Conservation (phyloP, 2,329 filamentous ascomycete species). For the Scortechinia acanthostroma region DNA sequence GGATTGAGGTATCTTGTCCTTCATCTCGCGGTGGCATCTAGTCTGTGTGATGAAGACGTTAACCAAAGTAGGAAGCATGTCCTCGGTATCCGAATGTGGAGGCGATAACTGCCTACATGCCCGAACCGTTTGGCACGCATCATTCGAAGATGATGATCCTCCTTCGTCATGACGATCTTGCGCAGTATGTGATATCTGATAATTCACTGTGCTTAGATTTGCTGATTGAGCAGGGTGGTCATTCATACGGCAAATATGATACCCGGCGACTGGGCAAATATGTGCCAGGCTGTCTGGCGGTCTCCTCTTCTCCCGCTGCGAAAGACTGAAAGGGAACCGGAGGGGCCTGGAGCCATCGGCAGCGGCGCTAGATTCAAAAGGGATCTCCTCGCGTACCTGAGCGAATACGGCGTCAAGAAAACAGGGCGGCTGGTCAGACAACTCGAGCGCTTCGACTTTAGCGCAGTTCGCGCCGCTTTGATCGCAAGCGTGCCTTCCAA, state of each 20-base stretch:
- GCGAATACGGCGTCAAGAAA: conserved; percentile 35
- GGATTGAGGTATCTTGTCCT: conserved; percentile 32
- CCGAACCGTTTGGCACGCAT: conserved; percentile 53
- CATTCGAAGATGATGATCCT: conserved; percentile 59
- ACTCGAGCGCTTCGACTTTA: conserved; percentile 39
- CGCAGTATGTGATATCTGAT: conserved; percentile 21
- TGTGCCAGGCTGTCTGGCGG: conserved; percentile 52
- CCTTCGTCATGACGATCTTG: conserved; percentile 44
- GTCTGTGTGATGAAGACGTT: not conserved
- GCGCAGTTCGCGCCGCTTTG: conserved; percentile 39
- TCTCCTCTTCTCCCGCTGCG: conserved; percentile 41
- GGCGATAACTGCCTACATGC: conserved; percentile 45
- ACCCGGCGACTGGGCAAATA: conserved; percentile 47
- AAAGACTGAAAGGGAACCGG: not conserved
- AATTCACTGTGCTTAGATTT: not conserved
- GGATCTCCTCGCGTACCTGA: conserved; percentile 43
- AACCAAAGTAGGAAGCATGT: not conserved
- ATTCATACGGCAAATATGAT: conserved; percentile 62
- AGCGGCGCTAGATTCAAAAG: conserved; percentile 44
- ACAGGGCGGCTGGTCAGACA: conserved; percentile 29
- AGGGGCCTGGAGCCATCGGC: conserved; percentile 19
- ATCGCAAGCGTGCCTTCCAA: conserved; percentile 47
- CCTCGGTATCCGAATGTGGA: conserved; percentile 30
- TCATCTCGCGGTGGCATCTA: too few species aligned
- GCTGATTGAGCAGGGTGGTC: conserved; percentile 21